Percentiles rank a stretch among this genome's conserved stretches.
phyloP scores from a whole-genome alignment of 148 eudicot species.

The Vaccinium macrocarpon region DNA sequence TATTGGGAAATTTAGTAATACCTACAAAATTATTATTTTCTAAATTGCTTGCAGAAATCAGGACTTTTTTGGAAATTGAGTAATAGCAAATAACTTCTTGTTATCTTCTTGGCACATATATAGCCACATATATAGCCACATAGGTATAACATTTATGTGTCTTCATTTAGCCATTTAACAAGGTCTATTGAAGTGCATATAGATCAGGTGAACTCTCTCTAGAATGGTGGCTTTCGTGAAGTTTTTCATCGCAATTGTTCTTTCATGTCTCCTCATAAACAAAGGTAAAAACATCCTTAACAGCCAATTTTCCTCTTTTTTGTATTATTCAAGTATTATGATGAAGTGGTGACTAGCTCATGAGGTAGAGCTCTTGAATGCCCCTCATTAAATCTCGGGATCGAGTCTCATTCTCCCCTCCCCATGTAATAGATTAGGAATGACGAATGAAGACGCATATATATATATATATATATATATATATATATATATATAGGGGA shows the following conservation, averaged over 20 bases:
- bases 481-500: no score
- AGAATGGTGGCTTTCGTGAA: neutral
- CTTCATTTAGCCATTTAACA: no score
- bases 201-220: neutral
- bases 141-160: neutral
- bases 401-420: no score
- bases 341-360: no score
- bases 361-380: no score
- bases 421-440: no score
- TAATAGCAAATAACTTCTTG: neutral
- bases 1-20: neutral
- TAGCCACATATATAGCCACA: neutral
- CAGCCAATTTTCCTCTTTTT: neutral
- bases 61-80: neutral
- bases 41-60: neutral
- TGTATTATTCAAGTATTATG: neutral
- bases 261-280: neutral
- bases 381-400: no score
- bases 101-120: neutral
- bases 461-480: no score
- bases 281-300: neutral
- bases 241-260: neutral
- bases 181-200: neutral
- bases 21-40: neutral
- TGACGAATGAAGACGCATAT: no score